These are phyloP conservation scores for Boletus barrowsii DNA, from an alignment of 768 basidiomycete genomes.

Conservation along the genomic window DNA sequence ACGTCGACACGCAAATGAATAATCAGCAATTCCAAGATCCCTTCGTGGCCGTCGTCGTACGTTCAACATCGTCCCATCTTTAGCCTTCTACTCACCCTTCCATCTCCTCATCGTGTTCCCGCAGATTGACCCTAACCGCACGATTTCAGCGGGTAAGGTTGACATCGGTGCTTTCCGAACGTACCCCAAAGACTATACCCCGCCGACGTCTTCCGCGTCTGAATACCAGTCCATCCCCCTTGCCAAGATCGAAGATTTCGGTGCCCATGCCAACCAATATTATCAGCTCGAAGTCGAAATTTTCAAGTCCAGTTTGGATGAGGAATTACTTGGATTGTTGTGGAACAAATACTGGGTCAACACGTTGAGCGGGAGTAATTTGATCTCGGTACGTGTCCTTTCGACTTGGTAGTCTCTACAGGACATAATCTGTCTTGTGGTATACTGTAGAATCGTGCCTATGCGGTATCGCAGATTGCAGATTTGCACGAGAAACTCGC, in stretches of 20 bases:
- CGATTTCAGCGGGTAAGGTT: constrained; percentile 96
- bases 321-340: constrained; percentile 79
- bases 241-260: constrained; percentile 98
- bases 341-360: constrained; percentile 99
- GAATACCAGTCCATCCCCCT: constrained; percentile 97
- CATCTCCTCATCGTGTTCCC: not conserved
- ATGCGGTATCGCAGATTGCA: constrained; percentile 85
- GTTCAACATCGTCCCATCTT: constrained; percentile 25
- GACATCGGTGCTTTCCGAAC: constrained; percentile 99
- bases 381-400: constrained; percentile 70
- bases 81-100: not conserved
- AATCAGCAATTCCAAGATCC: constrained; percentile 96
- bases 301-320: constrained; percentile 90
- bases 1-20: constrained; percentile 93
- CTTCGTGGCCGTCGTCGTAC: constrained; percentile 93
- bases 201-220: constrained; percentile 62
- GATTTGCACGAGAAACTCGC: constrained; percentile 89
- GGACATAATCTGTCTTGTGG: not conserved
- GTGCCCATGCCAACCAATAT: constrained; percentile 95
- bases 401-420: not conserved
- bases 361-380: constrained; percentile 87
- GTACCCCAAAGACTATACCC: constrained; percentile 93
- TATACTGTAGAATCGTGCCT: constrained; percentile 78
- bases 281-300: constrained; percentile 93
- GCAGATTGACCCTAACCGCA: constrained; percentile 97